These are phyloP conservation scores for Oryza punctata DNA, from an alignment of 176 grass and related monocot species.

Conservation along the genomic window DNA sequence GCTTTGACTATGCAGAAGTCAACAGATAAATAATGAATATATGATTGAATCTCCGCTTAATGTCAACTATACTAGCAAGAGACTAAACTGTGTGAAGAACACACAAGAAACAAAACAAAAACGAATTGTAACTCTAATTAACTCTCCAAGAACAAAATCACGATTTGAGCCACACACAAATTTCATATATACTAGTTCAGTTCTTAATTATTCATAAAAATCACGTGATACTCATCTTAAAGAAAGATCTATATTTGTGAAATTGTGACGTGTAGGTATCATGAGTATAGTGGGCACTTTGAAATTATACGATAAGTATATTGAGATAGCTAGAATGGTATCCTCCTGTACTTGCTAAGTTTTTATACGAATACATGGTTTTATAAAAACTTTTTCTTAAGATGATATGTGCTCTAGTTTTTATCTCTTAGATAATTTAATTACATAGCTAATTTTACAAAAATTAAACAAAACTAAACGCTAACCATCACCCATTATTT, in stretches of 20 bases:
- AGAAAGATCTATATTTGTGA: too few species aligned
- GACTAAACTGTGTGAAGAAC: not conserved
- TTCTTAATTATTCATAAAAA: not conserved
- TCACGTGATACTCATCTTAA: not conserved
- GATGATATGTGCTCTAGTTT: not conserved
- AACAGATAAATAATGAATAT: not conserved
- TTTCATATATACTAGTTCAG: not conserved
- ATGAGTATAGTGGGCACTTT: not conserved
- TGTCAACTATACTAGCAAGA: not conserved
- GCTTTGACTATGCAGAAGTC: not conserved
- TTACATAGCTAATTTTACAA: not conserved
- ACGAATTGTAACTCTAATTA: not conserved
- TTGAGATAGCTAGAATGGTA: not conserved
- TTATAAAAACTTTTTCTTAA: not conserved
- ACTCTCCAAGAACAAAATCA: not conserved
- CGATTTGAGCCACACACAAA: not conserved
- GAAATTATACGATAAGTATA: rapidly evolving
- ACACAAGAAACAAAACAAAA: not conserved
- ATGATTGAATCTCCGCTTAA: not conserved
- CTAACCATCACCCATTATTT: too few species aligned
- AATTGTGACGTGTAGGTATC: not conserved
- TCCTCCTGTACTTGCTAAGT: not conserved
- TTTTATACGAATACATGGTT: not conserved
- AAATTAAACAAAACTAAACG: not conserved
- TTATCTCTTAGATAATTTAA: not conserved